Evolutionary conservation across 2,329 filamentous ascomycete species (phyloP).

Genomic region (Fusarium phyllophilum): DNA sequence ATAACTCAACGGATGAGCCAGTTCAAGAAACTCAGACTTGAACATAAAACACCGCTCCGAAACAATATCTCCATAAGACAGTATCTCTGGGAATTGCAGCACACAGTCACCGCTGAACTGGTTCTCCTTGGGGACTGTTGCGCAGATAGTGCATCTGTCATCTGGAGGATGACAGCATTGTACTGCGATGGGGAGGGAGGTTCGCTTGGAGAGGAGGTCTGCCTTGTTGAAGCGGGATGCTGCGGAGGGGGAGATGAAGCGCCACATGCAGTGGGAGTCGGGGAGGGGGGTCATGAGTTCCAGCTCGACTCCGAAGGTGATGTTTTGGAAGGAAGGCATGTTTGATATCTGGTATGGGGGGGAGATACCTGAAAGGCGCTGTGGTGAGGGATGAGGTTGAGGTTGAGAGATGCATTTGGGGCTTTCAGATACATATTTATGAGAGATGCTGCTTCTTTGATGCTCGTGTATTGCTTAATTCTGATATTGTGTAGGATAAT

Average conservation of each 20-base stretch:
- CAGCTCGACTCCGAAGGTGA: constrained; percentile 40
- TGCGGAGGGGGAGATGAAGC: background rate
- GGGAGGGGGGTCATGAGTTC: constrained; percentile 33
- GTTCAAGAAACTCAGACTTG: constrained; percentile 11
- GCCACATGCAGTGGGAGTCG: background rate
- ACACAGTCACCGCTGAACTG: background rate
- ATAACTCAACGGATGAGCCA: background rate
- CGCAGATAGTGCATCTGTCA: background rate
- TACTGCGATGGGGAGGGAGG: background rate
- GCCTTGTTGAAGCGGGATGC: constrained; percentile 13
- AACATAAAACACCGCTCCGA: constrained; percentile 23
- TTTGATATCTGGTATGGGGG: background rate
- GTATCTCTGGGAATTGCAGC: background rate
- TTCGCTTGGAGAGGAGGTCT: background rate
- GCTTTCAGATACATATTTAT: background rate
- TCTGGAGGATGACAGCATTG: background rate
- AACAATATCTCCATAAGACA: background rate
- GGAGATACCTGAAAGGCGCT: background rate
- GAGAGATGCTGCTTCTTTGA: background rate
- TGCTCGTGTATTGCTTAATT: background rate
- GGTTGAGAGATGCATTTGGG: no score
- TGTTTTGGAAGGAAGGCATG: background rate
- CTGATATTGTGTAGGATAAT: background rate
- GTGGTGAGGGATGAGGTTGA: background rate
- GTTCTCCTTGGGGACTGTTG: background rate